These are phyloP conservation scores for Paracoccidioides lutzii DNA, from an alignment of 2,329 filamentous ascomycete genomes.

Conservation along the genomic window DNA sequence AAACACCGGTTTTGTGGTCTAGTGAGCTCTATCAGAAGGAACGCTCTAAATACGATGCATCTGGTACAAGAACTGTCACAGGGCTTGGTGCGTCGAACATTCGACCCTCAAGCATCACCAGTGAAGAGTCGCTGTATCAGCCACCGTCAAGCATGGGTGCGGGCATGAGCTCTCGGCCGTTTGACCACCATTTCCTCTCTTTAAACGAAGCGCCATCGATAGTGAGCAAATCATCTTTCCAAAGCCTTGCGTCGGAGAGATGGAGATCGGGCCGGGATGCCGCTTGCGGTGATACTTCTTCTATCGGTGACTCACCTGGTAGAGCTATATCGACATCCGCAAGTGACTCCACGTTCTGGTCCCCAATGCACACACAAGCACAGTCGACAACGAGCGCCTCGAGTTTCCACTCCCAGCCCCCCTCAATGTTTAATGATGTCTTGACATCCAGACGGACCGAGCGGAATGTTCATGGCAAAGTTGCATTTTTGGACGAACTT, in stretches of 20 bases:
- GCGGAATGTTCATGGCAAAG: conserved; percentile 51
- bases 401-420: conserved; percentile 39
- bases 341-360: conserved; percentile 82
- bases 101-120: conserved; percentile 32
- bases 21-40: conserved; percentile 79
- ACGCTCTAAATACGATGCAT: conserved; percentile 29
- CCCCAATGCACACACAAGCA: conserved; percentile 59
- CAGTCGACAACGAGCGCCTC: conserved; percentile 51
- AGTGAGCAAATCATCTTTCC: conserved; percentile 50
- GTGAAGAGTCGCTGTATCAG: conserved; percentile 28
- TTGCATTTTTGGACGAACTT: conserved; percentile 62
- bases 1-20: conserved; percentile 82
- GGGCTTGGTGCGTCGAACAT: conserved; percentile 27
- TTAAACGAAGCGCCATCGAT: conserved; percentile 25
- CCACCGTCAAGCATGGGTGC: conserved; percentile 14
- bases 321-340: conserved; percentile 58
- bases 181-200: conserved; percentile 20
- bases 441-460: conserved; percentile 23
- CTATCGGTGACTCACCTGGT: conserved; percentile 44
- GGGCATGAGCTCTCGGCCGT: conserved; percentile 14
- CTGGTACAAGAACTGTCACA: conserved; percentile 25
- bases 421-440: conserved; percentile 30
- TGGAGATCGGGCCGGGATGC: conserved; percentile 46
- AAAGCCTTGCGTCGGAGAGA: conserved; percentile 57
- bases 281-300: conserved; percentile 49